Base-by-base conservation (phyloP, 768 basidiomycete species). In the Tylopilus sp. region DNA sequence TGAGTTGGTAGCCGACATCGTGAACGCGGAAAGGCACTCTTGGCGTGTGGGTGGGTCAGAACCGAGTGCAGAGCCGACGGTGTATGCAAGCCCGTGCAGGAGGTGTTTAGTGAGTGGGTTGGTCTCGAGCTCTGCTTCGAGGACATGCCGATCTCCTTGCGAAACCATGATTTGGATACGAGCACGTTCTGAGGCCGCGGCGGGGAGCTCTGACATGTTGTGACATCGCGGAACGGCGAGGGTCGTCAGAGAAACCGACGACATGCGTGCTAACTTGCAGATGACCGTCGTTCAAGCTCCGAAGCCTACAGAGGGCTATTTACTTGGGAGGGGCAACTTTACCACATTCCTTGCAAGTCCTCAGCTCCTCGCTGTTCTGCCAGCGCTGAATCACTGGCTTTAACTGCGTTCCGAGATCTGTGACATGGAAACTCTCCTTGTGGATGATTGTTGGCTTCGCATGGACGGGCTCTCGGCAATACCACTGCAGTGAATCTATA, bases 401-500 rank as follows among this genome's bases (percentile, higher is more conserved):
- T 48, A 98, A 75, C 71, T 98, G 95, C 12, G 88, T 88, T 39
- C 94, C 95, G 25, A 98, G 80, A 63, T 98, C 92, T 0, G 84
- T 86, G 55, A 88, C 87, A 64, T 94, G 91, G 65, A 98, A 92
- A 0, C 78, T 72, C 52, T 91, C 91, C 71, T 95, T 88, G 57
- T 85, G 78, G 58, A 94, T 88, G 55, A 91, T 74, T n/a, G 82
- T 83, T 0, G 91, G 88, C 38, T 71, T 70, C 21, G 67, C 51
- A 69, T 95, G 92, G 3, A 66, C 68, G 0, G 72, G 61, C 4
- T 83, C 79, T 18, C 74, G 81, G 69, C 93, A 98, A 70, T 94
- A 97, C 94, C 95, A 98, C 21, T 91, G 83, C 23, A 98, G 76
- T 1, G 85, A 85, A 66, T 99, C 95, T 97, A 59, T 10, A 33